These are phyloP conservation scores for Betula pendula DNA, from an alignment of 306 rosid genomes.

Conservation along the genomic window DNA sequence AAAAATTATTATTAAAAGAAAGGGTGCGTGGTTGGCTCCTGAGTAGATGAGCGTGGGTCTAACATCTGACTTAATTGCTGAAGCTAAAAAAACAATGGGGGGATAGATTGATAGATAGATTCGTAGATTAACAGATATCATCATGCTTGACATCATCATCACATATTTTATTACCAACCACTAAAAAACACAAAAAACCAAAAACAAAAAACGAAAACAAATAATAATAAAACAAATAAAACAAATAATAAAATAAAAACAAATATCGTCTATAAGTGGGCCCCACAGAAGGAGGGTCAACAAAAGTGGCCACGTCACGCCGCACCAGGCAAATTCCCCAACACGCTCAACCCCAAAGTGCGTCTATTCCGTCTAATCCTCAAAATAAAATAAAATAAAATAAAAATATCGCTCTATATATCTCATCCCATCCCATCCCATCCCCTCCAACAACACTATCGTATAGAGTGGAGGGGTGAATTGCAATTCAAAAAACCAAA, in stretches of 20 bases:
- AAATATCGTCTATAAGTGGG: background rate
- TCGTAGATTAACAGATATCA: constrained; percentile 38
- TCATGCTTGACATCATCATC: constrained; percentile 49
- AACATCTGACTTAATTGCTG: constrained; percentile 23
- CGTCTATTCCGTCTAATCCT: constrained; percentile 8
- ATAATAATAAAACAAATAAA: background rate
- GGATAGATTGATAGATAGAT: constrained; percentile 48
- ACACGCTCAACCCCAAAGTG: constrained; percentile 25
- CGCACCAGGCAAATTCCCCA: constrained; percentile 34
- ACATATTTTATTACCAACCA: background rate
- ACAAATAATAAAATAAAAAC: background rate
- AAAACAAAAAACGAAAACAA: background rate
- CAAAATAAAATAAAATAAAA: no score
- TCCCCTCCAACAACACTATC: background rate
- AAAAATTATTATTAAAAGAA: background rate
- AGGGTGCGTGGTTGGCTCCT: constrained; percentile 20
- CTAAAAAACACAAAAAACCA: background rate
- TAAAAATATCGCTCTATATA: background rate
- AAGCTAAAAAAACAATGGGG: constrained; percentile 22
- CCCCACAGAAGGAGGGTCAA: background rate
- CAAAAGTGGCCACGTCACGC: constrained; percentile 31
- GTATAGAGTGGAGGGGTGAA: constrained; percentile 16
- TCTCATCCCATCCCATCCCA: background rate
- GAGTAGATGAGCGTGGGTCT: constrained; percentile 34
- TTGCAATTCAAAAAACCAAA: constrained; percentile 24